Evolutionary conservation across 202 grass and related monocot species (phyloP).

Genomic region (Sporobolus alterniflorus): DNA sequence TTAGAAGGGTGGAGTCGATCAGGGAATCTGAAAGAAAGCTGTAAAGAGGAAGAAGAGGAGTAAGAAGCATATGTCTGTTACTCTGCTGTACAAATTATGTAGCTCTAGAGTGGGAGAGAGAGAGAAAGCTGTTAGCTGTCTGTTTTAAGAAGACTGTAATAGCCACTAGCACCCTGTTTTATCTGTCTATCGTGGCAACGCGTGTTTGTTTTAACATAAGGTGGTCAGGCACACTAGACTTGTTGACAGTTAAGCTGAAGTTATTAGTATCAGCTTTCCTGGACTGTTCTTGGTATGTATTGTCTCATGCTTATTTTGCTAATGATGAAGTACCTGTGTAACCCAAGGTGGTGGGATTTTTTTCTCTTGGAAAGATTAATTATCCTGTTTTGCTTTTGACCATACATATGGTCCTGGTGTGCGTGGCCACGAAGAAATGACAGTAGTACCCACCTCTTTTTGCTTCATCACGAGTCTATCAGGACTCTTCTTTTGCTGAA

Average conservation of each 20-base stretch:
- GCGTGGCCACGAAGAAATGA: no score
- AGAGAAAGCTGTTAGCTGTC: slow-evolving; percentile 51
- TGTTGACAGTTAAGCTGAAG: slow-evolving; percentile 51
- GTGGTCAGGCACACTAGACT: slow-evolving; percentile 38
- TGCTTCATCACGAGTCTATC: no score
- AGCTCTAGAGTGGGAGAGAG: slow-evolving; percentile 6
- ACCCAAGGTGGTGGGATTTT: neutral
- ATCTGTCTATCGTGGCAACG: slow-evolving; percentile 28
- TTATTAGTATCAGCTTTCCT: slow-evolving; percentile 72
- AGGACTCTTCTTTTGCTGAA: no score
- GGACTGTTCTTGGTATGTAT: slow-evolving; percentile 18
- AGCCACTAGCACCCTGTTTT: slow-evolving; percentile 31
- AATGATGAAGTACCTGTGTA: neutral
- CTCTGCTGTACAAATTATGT: slow-evolving; percentile 75
- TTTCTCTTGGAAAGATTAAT: no score
- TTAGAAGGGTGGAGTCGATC: slow-evolving; percentile 17
- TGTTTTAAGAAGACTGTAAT: slow-evolving; percentile 18
- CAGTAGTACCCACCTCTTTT: no score
- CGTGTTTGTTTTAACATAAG: slow-evolving; percentile 50
- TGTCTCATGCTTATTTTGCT: slow-evolving; percentile 11
- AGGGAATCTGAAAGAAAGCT: slow-evolving; percentile 40
- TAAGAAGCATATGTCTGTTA: slow-evolving; percentile 37
- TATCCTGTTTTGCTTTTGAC: no score
- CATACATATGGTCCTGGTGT: no score
- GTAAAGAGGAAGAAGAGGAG: slow-evolving; percentile 64